Evolutionary conservation across 768 basidiomycete species (phyloP).

Genomic region (Steccherinum ochraceum): DNA sequence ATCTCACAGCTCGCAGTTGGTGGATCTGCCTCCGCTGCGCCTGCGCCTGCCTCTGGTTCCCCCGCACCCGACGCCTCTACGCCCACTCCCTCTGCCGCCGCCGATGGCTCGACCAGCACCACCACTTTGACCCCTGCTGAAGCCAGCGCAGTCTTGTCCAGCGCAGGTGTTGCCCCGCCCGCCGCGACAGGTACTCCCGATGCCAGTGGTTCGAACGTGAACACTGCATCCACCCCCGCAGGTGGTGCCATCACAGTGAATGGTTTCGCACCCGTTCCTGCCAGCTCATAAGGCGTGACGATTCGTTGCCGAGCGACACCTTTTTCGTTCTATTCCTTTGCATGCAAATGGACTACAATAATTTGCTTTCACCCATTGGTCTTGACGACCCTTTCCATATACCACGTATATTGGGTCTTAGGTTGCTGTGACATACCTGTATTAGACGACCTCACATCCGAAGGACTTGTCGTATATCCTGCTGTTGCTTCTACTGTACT

Average conservation of each 20-base stretch:
- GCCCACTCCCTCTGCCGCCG: conserved; percentile 13
- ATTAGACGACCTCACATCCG: neutral
- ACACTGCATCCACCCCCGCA: conserved; percentile 30
- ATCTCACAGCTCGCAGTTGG: conserved; percentile 41
- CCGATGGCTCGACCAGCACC: conserved; percentile 10
- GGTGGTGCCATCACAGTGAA: conserved; percentile 39
- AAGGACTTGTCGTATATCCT: neutral
- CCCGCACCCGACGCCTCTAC: conserved; percentile 18
- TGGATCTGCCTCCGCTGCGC: neutral
- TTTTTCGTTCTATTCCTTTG: neutral
- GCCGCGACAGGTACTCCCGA: conserved; percentile 14
- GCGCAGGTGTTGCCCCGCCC: conserved; percentile 17
- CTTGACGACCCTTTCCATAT: neutral
- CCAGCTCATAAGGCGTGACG: neutral
- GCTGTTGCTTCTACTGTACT: neutral
- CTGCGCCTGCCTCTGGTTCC: conserved; percentile 13
- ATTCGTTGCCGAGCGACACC: neutral
- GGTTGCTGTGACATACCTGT: neutral
- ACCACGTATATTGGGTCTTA: neutral
- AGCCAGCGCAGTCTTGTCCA: conserved; percentile 18
- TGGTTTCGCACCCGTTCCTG: conserved; percentile 34
- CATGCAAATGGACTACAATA: neutral
- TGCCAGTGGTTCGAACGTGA: conserved; percentile 32
- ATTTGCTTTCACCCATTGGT: neutral
- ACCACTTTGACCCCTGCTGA: conserved; percentile 14